Percentiles rank a stretch among this genome's conserved stretches.
These are phyloP conservation scores for Mucor sp. DNA, from an alignment of 371 early-diverging fungal species.

Conservation along the genomic window DNA sequence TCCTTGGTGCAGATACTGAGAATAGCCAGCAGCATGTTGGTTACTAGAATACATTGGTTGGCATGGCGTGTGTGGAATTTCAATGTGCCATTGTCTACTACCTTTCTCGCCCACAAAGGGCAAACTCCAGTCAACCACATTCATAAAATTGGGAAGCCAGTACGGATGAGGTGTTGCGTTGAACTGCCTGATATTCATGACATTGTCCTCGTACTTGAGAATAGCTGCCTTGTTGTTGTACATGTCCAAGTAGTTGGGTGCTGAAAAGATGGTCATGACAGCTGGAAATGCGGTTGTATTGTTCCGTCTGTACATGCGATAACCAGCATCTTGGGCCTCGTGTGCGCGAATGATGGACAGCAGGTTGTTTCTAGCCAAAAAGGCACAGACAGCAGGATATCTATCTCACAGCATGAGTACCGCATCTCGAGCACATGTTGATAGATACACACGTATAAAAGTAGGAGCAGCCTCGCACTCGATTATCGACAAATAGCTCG, in stretches of 20 bases:
- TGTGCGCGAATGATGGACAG: constrained; percentile 96
- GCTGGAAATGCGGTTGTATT: constrained; percentile 93
- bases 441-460: constrained; percentile 73
- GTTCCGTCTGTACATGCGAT: constrained; percentile 94
- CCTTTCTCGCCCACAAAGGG: constrained; percentile 99
- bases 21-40: constrained; percentile 93
- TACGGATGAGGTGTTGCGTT: constrained; percentile 92
- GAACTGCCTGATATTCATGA: constrained; percentile 96
- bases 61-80: no score
- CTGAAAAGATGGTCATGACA: constrained; percentile 97
- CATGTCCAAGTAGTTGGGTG: constrained; percentile 96
- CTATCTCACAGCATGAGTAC: constrained; percentile 36
- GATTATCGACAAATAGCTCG: constrained; percentile 86
- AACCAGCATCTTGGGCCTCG: constrained; percentile 98
- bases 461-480: constrained; percentile 94
- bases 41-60: constrained; percentile 57
- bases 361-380: constrained; percentile 92
- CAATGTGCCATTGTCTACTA: constrained; percentile 32
- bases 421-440: no score
- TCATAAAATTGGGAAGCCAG: constrained; percentile 96
- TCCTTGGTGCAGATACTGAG: constrained; percentile 88
- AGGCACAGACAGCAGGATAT: constrained; percentile 89
- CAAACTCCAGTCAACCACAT: constrained; percentile 97
- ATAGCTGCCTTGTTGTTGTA: constrained; percentile 99
- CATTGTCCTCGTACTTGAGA: constrained; percentile 94